Evolutionary conservation across 352 stramenopile genomes (phyloP), one percentile per base, ranked within the genome.

Genomic region (Phytophthora quininea): DNA sequence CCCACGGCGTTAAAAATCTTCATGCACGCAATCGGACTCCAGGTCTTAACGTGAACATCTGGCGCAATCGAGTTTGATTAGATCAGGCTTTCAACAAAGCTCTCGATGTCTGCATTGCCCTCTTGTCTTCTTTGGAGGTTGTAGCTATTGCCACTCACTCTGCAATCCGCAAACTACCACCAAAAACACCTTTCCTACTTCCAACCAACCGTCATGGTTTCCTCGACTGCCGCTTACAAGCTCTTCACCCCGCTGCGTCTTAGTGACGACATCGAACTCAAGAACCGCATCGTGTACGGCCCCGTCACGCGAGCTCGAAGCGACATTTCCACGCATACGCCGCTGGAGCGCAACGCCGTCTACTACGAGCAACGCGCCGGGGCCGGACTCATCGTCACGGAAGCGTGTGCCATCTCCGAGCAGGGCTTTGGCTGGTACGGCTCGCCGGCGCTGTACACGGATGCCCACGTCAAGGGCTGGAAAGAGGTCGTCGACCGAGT

Each of bases 331-430:
- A 65, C 60, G 14, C 62, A 65, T 52, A 56, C 55, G 30, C 73
- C 78, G 2, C 24, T 58, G 7, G 62, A 72, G 29, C 40, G 62
- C 42, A 76, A 69, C 33, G 47, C 51, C 2, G 57, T 79, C 31
- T 83, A 88, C 62, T 88, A 87, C 52, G 62, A 71, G 38, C 69
- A 82, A 49, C 66, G 75, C 19, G 69, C 73, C 1, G 45, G 38
- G 1, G 72, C 65, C n/a, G 79, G 72, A 12, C 71, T 88, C 54
- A 79, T 88, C 54, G 73, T 88, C 37, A 73, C 75, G 15, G 77
- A 88, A 57, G 74, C 54, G 8, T 80, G 57, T 7, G 64, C 67
- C 27, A 24, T 24, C 19, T 24, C 19, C 19, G 19, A 24, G 19
- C 19, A 24, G 19, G 19, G 19, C 19, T 24, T 24, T 24, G 19